A percentile compares a stretch with the other conserved stretches of the same genome.
Conservation (phyloP, 441 rosid genomes). For the Arabidopsis hybrid region DNA sequence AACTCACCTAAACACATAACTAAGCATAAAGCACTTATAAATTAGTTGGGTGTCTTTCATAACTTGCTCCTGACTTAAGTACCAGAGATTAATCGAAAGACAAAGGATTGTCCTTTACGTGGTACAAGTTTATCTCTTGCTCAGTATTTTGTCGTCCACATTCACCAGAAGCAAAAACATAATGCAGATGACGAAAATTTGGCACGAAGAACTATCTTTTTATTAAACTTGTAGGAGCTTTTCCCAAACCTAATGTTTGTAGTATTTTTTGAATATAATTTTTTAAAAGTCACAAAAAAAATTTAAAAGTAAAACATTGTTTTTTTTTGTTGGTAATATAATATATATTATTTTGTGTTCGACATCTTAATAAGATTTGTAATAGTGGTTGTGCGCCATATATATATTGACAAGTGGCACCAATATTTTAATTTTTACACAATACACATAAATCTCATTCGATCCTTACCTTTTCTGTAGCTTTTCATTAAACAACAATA, state of each 20-base stretch:
- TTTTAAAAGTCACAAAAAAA: not conserved
- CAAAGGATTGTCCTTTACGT: too few relatives aligned
- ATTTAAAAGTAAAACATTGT: not conserved
- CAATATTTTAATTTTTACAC: not conserved
- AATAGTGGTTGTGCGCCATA: conserved; percentile 5
- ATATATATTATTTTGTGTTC: not conserved
- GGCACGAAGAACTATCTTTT: not conserved
- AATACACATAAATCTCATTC: conserved; percentile 25
- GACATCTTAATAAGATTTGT: not conserved
- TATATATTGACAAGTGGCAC: conserved; percentile 2
- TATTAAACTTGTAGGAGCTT: not conserved
- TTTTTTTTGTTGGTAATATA: not conserved
- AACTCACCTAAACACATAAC: not conserved
- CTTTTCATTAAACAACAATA: conserved; percentile 28
- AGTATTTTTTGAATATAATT: not conserved
- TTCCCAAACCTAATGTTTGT: not conserved
- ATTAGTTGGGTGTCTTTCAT: too few relatives aligned
- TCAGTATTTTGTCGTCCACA: too few relatives aligned
- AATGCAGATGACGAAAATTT: not conserved
- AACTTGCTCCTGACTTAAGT: too few relatives aligned
- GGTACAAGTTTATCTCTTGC: too few relatives aligned
- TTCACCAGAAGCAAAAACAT: not conserved
- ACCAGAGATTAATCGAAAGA: too few relatives aligned
- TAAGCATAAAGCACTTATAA: too few relatives aligned
- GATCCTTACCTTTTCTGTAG: conserved; percentile 24